Evolutionary conservation across 2,329 filamentous ascomycete genomes (phyloP).

Genomic region (Fusarium domesticum): DNA sequence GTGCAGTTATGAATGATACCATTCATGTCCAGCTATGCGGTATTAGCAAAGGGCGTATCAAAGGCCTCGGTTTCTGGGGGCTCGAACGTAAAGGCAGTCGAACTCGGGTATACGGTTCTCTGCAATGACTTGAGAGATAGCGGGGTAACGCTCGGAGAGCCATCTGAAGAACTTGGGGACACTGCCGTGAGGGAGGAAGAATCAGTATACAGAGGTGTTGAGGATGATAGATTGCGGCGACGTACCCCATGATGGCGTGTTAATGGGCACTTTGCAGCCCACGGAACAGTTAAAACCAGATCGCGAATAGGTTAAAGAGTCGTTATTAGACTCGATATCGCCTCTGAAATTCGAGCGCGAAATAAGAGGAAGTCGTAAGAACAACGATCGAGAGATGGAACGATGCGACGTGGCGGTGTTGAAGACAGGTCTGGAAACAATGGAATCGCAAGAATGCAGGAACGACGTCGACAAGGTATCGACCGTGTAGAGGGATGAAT

Average conservation of each 20-base stretch:
- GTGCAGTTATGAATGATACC: constrained; percentile 99
- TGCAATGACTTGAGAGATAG: constrained; percentile 96
- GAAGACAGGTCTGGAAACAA: constrained; percentile 5
- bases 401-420: constrained; percentile 11
- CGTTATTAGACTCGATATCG: constrained; percentile 9
- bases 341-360: constrained; percentile 15
- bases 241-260: constrained; percentile 32
- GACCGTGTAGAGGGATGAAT: constrained; percentile 7
- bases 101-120: constrained; percentile 99
- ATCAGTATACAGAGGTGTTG: constrained; percentile 12
- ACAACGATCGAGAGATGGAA: constrained; percentile 14
- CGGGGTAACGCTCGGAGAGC: constrained; percentile 98
- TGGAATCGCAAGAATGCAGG: constrained; percentile 4
- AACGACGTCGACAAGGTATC: constrained; percentile 2
- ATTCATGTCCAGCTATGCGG: constrained; percentile 81
- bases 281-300: constrained; percentile 10
- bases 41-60: constrained; percentile 21
- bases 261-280: constrained; percentile 23
- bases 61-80: constrained; percentile 13
- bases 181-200: constrained; percentile 37
- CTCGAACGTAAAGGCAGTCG: constrained; percentile 82
- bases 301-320: constrained; percentile 4
- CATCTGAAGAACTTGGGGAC: constrained; percentile 94
- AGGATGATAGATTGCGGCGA: background rate
- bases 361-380: constrained; percentile 22